Percentiles rank a stretch among this genome's conserved stretches.
phyloP scores from a whole-genome alignment of 768 basidiomycete genomes.

The Royoungia palumana region DNA sequence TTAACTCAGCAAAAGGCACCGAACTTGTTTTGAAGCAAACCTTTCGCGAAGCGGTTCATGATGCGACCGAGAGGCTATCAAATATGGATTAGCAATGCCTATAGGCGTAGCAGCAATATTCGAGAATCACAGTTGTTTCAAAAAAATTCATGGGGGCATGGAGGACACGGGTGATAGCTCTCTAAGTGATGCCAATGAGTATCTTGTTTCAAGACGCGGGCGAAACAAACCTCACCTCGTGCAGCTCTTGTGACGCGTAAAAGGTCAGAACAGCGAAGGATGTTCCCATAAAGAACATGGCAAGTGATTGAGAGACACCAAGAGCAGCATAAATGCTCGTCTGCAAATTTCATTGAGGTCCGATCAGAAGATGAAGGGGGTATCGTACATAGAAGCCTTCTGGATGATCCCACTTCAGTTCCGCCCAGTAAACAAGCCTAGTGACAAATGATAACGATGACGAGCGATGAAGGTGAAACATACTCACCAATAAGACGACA shows the following conservation, averaged over 20 bases:
- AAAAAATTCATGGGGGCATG: conserved; percentile 89
- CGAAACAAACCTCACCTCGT: conserved; percentile 40
- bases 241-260: conserved; percentile 70
- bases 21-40: conserved; percentile 25
- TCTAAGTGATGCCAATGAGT: conserved; percentile 29
- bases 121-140: conserved; percentile 64
- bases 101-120: too few relatives aligned
- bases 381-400: conserved; percentile 68
- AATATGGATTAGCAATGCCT: neutral
- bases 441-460: neutral
- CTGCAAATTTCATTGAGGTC: conserved; percentile 32
- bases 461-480: neutral
- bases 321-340: conserved; percentile 80
- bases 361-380: conserved; percentile 27
- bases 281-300: conserved; percentile 65
- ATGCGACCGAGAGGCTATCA: conserved; percentile 75
- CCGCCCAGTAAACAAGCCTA: conserved; percentile 74
- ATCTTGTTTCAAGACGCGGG: neutral
- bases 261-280: conserved; percentile 67
- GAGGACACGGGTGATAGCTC: conserved; percentile 66
- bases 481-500: conserved; percentile 72
- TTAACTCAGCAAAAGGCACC: neutral
- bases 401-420: conserved; percentile 51
- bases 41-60: conserved; percentile 88
- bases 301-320: conserved; percentile 66